These are phyloP conservation scores for Physcomitrellopsis africana DNA, from an alignment of 225 moss, liverwort and hornwort species.

Conservation along the genomic window DNA sequence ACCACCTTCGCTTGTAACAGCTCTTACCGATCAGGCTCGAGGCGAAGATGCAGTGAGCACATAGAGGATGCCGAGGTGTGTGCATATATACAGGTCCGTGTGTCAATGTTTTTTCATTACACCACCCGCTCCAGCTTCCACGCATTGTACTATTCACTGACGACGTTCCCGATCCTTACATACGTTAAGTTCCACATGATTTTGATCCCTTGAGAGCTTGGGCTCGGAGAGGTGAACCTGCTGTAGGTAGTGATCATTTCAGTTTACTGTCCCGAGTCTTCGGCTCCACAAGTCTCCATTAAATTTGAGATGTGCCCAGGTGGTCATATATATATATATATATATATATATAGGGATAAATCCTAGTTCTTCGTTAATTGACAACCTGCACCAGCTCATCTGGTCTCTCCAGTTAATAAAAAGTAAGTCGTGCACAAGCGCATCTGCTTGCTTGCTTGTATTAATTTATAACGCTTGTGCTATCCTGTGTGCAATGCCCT, in stretches of 20 bases:
- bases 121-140: slow-evolving; percentile 42
- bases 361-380: slow-evolving; percentile 27
- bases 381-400: slow-evolving; percentile 30
- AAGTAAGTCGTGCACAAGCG: slow-evolving; percentile 48
- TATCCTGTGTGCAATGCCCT: too few relatives aligned
- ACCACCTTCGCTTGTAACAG: not conserved
- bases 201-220: too few relatives aligned
- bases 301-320: slow-evolving; percentile 36
- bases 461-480: not conserved
- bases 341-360: too few relatives aligned
- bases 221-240: not conserved
- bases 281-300: slow-evolving; percentile 41
- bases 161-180: slow-evolving; percentile 14
- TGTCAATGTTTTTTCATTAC: slow-evolving; percentile 14
- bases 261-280: slow-evolving; percentile 23
- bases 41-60: slow-evolving; percentile 33
- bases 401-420: slow-evolving; percentile 33
- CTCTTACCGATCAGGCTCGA: slow-evolving; percentile 2
- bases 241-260: not conserved
- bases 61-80: slow-evolving; percentile 50
- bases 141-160: slow-evolving; percentile 32
- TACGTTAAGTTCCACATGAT: not conserved
- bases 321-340: slow-evolving; percentile 21
- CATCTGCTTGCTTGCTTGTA: slow-evolving; percentile 36
- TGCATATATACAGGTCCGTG: slow-evolving; percentile 1